Evolutionary conservation across 257 asterid species (phyloP), one percentile per base, ranked within the genome.

Genomic region (Striga asiatica): DNA sequence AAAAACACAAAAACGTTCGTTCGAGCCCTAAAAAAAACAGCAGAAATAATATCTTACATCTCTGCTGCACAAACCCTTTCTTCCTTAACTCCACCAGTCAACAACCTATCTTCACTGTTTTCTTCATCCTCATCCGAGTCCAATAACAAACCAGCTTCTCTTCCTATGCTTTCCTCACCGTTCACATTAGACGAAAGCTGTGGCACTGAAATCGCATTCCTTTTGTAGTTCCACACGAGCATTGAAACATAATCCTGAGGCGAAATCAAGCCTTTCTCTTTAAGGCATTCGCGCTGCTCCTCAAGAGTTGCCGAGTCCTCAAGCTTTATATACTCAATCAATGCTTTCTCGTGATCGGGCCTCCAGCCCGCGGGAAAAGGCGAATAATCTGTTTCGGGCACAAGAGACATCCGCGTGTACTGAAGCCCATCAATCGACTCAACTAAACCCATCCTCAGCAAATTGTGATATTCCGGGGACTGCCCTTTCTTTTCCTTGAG

Each of bases 151-250:
- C 69, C 67, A 17, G 60, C 50, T 62, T 50, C 85, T 19, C 34
- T 55, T 57, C 63, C 59, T 24, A 52, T 35, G 56, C 61, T 66
- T 50, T 54, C 69, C 65, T 58, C 74, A 60, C 70, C 54, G 43
- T 52, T 56, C 60, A 32, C 47, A 23, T 21, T 16, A 41, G 83
- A 70, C 35, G 93, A 67, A 57, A 62, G 76, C 43, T 43, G 76
- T 70, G 81, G 81, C 17, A 71, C 8, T 51, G 79, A 75, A 56
- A 75, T 60, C 43, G 85, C 77, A 66, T 82, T 91, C 74, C 79
- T 79, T 73, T 91, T 88, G 72, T 88, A 87, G 64, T 84, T 91
- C 98, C 97, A 91, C 19, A 91, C 97, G 14, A 87, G 91, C 97
- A 91, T 88, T 8, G 98, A 91, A 60, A 81, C 71, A 67, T 74